Base-by-base conservation (phyloP, 2,329 filamentous ascomycete genomes). In the Exserohilum turcica region DNA sequence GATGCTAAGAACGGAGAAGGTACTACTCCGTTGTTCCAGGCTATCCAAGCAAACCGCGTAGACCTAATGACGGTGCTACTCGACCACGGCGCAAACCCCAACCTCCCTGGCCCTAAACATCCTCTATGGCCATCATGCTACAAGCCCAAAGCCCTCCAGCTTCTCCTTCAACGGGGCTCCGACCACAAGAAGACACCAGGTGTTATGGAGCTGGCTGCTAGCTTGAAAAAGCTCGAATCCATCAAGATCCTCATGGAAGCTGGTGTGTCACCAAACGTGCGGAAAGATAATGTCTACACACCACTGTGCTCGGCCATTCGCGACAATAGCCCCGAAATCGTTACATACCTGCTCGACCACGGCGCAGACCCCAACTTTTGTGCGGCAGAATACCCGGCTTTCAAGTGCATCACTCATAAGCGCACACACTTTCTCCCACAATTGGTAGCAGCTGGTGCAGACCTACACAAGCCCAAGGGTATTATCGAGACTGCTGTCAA, bases 401-500 rank as follows among this genome's bases (percentile, higher is more conserved):
- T 86, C 78, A 88, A 89, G 68, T 88, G 86, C 56, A 80, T 89
- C 19, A 88, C 86, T 0, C 86, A 89, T 66, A 80, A 85, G 66
- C 80, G 86, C 19, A 74, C 82, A 0, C 83, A 88, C 15, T 83
- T 84, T 64, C 77, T 89, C 0, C 82, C 84, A 0, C 75, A 80
- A 5, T 77, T 89, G 0, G 65, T 72, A 5, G 79, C 81, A 6
- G 85, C 86, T 0, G 86, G 86, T 1, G 84, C 78, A 9, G 80
- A 88, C 57, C 76, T 87, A 0, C 72, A 79, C 60, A 79, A 75
- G 2, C 86, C 86, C 5, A 86, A 84, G 64, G 86, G 86, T 9
- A 88, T 89, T 56, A 72, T 87, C 31, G 86, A 89, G 72, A 85
- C 79, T 29, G 86, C 86, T 0, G 84, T 88, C 1, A 78, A 78